A percentile compares a stretch with the other conserved stretches of the same genome.
Conservation (phyloP, 208 protist species). For the Leishmania major region DNA sequence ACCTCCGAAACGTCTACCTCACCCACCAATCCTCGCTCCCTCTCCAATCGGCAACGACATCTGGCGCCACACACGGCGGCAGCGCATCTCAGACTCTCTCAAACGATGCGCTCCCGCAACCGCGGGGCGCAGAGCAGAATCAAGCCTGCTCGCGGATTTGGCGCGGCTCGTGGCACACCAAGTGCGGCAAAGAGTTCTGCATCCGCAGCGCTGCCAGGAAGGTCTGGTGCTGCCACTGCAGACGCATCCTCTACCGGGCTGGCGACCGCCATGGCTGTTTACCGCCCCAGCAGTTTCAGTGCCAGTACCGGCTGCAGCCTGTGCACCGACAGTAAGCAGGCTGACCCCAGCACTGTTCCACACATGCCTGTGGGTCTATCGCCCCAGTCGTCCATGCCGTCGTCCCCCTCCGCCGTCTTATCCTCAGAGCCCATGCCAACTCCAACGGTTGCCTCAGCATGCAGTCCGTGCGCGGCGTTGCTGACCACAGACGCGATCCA, state of each 20-base stretch:
- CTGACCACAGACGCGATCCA: not conserved
- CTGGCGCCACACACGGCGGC: not conserved
- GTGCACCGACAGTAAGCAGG: not conserved
- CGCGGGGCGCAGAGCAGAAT: not conserved
- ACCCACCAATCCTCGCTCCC: not conserved
- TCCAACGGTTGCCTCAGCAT: not conserved
- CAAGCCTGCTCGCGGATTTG: not conserved
- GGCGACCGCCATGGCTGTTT: conserved; percentile 4
- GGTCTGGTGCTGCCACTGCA: not conserved
- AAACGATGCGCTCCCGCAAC: not conserved
- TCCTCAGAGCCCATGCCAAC: not conserved
- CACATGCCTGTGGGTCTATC: not conserved
- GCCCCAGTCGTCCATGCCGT: not conserved
- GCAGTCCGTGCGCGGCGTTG: not conserved
- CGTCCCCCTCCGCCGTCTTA: conserved; percentile 1
- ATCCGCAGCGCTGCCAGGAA: not conserved
- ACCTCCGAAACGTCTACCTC: not conserved
- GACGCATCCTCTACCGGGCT: not conserved
- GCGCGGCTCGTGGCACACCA: too few relatives aligned
- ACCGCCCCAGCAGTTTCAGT: not conserved
- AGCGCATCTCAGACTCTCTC: not conserved
- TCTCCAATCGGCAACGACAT: not conserved
- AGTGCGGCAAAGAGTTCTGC: not conserved
- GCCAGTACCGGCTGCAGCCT: not conserved
- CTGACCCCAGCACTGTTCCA: not conserved